phyloP scores from a whole-genome alignment of 805 yeast species.

The Komagataella mondaviorum region DNA sequence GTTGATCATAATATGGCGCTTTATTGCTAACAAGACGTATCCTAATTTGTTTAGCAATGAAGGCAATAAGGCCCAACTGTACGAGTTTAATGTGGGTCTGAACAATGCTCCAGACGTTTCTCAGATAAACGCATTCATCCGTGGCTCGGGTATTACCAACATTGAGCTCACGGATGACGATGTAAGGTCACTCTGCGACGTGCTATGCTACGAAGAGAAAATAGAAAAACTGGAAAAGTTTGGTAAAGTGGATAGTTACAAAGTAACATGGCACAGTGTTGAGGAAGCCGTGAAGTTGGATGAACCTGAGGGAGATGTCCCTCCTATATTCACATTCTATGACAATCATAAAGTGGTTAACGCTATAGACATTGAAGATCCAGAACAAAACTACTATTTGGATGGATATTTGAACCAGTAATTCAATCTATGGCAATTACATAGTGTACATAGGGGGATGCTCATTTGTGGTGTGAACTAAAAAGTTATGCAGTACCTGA shows the following conservation, averaged over 20 bases:
- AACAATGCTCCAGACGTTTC: conserved; percentile 58
- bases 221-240: conserved; percentile 67
- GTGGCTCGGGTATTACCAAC: conserved; percentile 58
- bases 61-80: conserved; percentile 18
- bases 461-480: background rate
- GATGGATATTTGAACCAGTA: background rate
- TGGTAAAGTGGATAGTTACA: conserved; percentile 46
- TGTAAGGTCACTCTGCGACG: conserved; percentile 76
- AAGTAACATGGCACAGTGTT: conserved; percentile 76
- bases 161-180: conserved; percentile 68
- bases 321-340: background rate
- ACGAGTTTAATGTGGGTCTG: conserved; percentile 25
- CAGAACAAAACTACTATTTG: background rate
- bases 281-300: conserved; percentile 35
- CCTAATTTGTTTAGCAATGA: conserved; percentile 55
- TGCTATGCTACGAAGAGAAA: conserved; percentile 75
- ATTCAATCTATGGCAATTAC: background rate
- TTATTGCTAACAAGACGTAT: conserved; percentile 58
- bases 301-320: background rate
- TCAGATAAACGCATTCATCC: conserved; percentile 64
- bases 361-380: background rate
- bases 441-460: background rate
- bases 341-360: background rate
- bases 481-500: background rate
- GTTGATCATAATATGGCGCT: conserved; percentile 79